phyloP scores from a whole-genome alignment of 1,284 basidiomycete species.

The Rhodotorula sp. region DNA sequence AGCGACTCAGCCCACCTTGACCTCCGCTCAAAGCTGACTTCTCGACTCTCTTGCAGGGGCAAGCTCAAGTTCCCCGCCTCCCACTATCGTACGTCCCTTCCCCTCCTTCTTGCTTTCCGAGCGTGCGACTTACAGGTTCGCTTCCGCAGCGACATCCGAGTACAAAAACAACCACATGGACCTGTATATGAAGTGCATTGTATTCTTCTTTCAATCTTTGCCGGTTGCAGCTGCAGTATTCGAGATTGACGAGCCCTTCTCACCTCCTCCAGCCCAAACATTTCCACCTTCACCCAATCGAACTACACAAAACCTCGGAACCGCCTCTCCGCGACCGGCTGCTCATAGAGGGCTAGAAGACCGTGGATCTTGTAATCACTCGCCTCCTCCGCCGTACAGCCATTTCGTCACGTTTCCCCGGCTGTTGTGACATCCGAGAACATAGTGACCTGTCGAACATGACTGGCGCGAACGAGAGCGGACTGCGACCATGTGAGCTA shows the following conservation, averaged over 20 bases:
- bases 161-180: constrained; percentile 24
- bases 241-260: too few species aligned
- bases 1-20: background rate
- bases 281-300: constrained; percentile 13
- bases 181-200: constrained; percentile 13
- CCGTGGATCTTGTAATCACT: background rate
- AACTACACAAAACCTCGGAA: constrained; percentile 16
- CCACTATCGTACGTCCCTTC: constrained; percentile 46
- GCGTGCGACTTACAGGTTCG: background rate
- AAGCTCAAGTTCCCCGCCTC: constrained; percentile 53
- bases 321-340: constrained; percentile 9
- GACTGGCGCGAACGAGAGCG: too few species aligned
- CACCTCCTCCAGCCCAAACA: constrained; percentile 5
- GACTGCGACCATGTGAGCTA: too few species aligned
- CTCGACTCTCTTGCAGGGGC: background rate
- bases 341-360: background rate
- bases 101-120: too few species aligned
- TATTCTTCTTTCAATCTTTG: too few species aligned
- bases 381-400: background rate
- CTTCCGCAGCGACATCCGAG: constrained; percentile 15
- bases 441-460: too few species aligned
- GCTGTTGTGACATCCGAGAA: background rate
- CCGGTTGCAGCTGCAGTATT: too few species aligned
- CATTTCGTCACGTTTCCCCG: background rate
- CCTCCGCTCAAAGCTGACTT: background rate